phyloP scores from a whole-genome alignment of 768 basidiomycete genomes.

The Suillus cothurnatus region DNA sequence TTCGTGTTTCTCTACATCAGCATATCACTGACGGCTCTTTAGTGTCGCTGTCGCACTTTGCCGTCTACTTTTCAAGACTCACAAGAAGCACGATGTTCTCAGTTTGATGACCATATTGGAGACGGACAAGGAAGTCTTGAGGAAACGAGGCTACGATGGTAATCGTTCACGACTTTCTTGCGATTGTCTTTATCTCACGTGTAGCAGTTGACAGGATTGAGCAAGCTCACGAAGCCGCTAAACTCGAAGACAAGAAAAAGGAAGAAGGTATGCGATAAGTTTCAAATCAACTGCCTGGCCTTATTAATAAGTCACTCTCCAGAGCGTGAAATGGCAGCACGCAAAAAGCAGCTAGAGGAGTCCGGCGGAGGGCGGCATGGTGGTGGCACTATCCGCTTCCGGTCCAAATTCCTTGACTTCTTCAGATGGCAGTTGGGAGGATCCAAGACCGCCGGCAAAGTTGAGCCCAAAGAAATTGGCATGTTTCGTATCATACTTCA shows the following conservation, averaged over 20 bases:
- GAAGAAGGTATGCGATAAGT: not conserved
- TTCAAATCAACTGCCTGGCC: not conserved
- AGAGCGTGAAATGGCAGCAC: not conserved
- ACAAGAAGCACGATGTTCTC: slow-evolving; percentile 80
- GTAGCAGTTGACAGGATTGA: slow-evolving; percentile 1
- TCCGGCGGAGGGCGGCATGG: not conserved
- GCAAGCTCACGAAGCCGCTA: not conserved
- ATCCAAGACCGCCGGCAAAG: not conserved
- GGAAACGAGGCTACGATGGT: slow-evolving; percentile 83
- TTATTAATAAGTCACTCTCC: too few relatives aligned
- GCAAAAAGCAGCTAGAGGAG: not conserved
- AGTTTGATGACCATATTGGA: slow-evolving; percentile 89
- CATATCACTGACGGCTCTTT: slow-evolving; percentile 5
- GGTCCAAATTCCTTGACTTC: not conserved
- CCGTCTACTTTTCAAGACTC: slow-evolving; percentile 69
- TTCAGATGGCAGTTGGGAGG: not conserved
- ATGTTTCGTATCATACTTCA: not conserved
- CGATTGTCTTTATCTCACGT: not conserved
- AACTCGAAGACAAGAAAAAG: slow-evolving; percentile 1
- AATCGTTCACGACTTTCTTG: slow-evolving; percentile 12
- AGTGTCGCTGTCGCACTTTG: slow-evolving; percentile 84
- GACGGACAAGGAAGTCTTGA: slow-evolving; percentile 76
- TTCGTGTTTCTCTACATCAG: slow-evolving; percentile 28
- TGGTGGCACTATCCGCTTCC: not conserved
- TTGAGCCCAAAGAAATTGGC: not conserved